Evolutionary conservation across 2,329 filamentous ascomycete genomes (phyloP).

Genomic region (Immersiporthe knoxdaviesiana): DNA sequence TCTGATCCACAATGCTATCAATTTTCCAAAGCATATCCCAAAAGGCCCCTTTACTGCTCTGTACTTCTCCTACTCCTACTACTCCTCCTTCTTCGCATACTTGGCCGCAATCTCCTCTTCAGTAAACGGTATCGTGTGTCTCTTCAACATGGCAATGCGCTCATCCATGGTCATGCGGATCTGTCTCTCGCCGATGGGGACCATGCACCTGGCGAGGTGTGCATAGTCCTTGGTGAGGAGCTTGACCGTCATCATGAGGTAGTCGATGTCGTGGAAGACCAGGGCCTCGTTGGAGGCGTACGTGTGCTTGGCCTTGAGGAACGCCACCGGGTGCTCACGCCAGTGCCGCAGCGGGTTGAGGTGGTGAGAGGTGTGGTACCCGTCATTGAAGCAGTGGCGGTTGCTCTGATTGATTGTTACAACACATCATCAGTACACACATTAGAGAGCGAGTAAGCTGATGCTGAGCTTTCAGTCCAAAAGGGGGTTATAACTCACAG

Average conservation of each 20-base stretch:
- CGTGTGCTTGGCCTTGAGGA: constrained; percentile 68
- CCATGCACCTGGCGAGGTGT: constrained; percentile 68
- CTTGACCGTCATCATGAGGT: constrained; percentile 72
- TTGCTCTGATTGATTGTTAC: constrained; percentile 64
- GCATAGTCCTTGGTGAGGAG: constrained; percentile 73
- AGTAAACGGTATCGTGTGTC: constrained; percentile 67
- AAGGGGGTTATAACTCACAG: constrained; percentile 58
- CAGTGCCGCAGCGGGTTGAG: constrained; percentile 79
- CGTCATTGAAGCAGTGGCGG: constrained; percentile 81
- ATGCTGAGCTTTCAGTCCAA: too few relatives aligned
- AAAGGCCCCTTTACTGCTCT: too few relatives aligned
- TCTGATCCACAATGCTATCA: neutral
- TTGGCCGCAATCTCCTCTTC: constrained; percentile 66
- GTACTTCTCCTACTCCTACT: neutral
- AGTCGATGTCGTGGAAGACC: constrained; percentile 82
- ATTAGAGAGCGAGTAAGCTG: too few relatives aligned
- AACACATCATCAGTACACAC: too few relatives aligned
- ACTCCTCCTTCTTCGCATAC: constrained; percentile 43
- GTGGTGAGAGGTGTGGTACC: constrained; percentile 81
- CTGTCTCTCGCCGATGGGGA: constrained; percentile 72
- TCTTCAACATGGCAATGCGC: constrained; percentile 63
- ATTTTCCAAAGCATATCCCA: neutral
- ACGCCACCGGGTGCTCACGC: constrained; percentile 77
- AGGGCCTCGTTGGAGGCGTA: constrained; percentile 71
- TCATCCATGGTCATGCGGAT: constrained; percentile 67